Evolutionary conservation across 768 basidiomycete species (phyloP).

Genomic region (Naganishia vishniacii): DNA sequence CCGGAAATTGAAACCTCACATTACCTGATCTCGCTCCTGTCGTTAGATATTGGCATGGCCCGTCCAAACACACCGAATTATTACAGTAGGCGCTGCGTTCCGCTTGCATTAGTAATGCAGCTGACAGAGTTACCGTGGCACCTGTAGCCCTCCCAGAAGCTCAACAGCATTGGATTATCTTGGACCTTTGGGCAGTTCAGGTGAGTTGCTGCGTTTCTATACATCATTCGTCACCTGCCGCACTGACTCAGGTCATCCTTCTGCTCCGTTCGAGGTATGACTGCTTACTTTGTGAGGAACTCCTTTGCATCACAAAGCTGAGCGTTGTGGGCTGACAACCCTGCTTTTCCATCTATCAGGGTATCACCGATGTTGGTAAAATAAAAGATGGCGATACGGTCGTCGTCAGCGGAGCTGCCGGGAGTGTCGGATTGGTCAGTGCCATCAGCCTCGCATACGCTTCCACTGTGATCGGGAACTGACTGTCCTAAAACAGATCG

Average conservation of each 20-base stretch:
- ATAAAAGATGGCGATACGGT: conserved; percentile 78
- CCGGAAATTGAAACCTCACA: background rate
- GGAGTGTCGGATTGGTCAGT: conserved; percentile 51
- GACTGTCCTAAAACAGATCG: conserved; percentile 31
- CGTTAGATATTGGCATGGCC: conserved; percentile 40
- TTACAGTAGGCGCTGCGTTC: background rate
- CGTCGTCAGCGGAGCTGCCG: conserved; percentile 84
- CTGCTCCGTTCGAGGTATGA: conserved; percentile 57
- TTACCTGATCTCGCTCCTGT: background rate
- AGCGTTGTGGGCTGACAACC: background rate
- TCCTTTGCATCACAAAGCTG: too few relatives aligned
- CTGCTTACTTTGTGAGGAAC: conserved; percentile 74
- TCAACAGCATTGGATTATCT: conserved; percentile 68
- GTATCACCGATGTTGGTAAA: conserved; percentile 71
- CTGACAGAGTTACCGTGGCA: background rate
- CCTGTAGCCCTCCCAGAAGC: conserved; percentile 53
- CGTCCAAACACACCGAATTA: conserved; percentile 34
- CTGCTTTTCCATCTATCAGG: conserved; percentile 52
- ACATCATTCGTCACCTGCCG: too few relatives aligned
- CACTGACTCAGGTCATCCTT: background rate
- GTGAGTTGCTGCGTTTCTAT: conserved; percentile 50
- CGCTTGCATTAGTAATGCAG: background rate
- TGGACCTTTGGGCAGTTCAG: conserved; percentile 68
- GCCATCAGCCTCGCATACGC: background rate
- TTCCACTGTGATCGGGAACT: too few relatives aligned